A percentile compares a stretch with the other conserved stretches of the same genome.
phyloP scores from a whole-genome alignment of 768 basidiomycete species.

The Naganishia onofrii region DNA sequence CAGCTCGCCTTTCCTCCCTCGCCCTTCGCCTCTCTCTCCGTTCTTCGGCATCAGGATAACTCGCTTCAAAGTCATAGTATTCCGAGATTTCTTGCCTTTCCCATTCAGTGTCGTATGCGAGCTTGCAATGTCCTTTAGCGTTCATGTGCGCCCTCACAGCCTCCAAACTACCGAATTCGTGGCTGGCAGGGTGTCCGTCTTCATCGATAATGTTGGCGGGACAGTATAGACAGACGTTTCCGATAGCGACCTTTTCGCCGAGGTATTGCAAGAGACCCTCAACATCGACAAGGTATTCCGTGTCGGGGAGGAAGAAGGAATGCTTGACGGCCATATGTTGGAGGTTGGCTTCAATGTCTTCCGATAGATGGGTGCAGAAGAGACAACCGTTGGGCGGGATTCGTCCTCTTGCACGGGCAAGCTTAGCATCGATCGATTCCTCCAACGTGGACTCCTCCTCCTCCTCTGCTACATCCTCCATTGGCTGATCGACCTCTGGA shows the following conservation, averaged over 20 bases:
- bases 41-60: constrained; percentile 63
- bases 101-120: constrained; percentile 76
- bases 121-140: constrained; percentile 90
- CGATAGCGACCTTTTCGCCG: constrained; percentile 89
- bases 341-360: constrained; percentile 65
- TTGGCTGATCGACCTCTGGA: not conserved
- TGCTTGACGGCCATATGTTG: constrained; percentile 82
- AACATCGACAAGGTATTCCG: constrained; percentile 80
- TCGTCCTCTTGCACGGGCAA: constrained; percentile 20
- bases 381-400: constrained; percentile 25
- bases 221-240: constrained; percentile 89
- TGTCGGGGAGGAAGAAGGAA: constrained; percentile 95
- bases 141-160: constrained; percentile 93
- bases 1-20: constrained; percentile 48
- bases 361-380: constrained; percentile 47
- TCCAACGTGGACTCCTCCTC: constrained; percentile 7
- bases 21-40: constrained; percentile 40
- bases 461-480: constrained; percentile 17
- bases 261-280: constrained; percentile 78
- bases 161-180: constrained; percentile 76
- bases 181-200: constrained; percentile 47
- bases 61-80: constrained; percentile 83
- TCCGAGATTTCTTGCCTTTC: constrained; percentile 86
- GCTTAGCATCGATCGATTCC: constrained; percentile 26
- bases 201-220: constrained; percentile 57